Base-by-base conservation (phyloP, 2,329 filamentous ascomycete genomes). In the Fusarium sororula region DNA sequence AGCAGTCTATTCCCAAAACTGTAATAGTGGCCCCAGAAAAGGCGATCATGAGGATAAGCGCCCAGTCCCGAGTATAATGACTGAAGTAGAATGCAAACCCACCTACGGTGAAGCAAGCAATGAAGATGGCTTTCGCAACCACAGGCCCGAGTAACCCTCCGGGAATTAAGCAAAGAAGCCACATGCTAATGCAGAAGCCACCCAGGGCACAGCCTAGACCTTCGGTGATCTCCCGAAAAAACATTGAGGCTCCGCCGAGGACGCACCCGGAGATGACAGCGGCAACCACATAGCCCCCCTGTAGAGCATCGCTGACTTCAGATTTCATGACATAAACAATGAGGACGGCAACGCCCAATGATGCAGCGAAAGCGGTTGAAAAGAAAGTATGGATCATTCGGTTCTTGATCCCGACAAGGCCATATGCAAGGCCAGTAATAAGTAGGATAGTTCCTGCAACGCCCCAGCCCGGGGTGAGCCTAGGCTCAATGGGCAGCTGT, bases 1-100 rank as follows among this genome's bases (percentile, higher is more conserved):
- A 97, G 82, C 94, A 97, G 81, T 98, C 96, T 66, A 98, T 93
- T 6, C 96, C 96, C 6, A 98, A 83, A 20, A 97, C 89, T 2
- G 92, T 87, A 7, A 90, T 90, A 0, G 94, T 98, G 7, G 94
- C 92, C 13, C 96, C 96, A 9, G 90, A 88, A 79, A 98, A 97
- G 1, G 95, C 90, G 18, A 94, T 94, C 54, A 90, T 90, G 18
- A 85, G 85, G 42, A 98, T 96, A 55, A 97, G 84, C 4, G 91
- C 92, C 81, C 96, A 96, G 17, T 90, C 90, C 47, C 94, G 89
- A 1, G 94, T 97, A 79, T 91, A 91, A 54, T 89, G 92, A 76
- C 90, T 94, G 80, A 95, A 94, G 54, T 94, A 96, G 30, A 95
- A 85, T n/a, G 86, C 89, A 79, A 93, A 96, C 3, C 87, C 88